phyloP scores from a whole-genome alignment of 495 filamentous ascomycete genomes.

The Penicillium cataractarum region DNA sequence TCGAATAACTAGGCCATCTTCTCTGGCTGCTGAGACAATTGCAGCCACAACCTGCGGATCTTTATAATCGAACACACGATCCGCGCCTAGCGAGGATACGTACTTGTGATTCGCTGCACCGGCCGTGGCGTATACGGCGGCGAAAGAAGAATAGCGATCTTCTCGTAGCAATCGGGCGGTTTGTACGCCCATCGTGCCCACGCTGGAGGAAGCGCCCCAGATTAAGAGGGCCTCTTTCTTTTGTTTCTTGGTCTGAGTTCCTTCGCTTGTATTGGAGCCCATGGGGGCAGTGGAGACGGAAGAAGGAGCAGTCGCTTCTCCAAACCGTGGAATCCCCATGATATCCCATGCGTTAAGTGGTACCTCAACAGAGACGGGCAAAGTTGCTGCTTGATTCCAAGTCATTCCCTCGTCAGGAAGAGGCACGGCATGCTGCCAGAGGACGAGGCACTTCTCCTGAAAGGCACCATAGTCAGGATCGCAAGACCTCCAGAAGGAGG shows the following conservation, averaged over 20 bases:
- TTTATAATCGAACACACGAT: conserved; percentile 55
- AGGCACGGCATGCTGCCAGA: conserved; percentile 38
- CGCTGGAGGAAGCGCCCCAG: conserved; percentile 53
- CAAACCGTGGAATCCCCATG: conserved; percentile 30
- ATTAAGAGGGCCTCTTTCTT: conserved; percentile 42
- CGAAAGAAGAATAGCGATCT: conserved; percentile 34
- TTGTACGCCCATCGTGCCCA: conserved; percentile 51
- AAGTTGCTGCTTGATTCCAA: conserved; percentile 48
- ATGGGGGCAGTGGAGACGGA: neutral
- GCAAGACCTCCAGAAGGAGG: conserved; percentile 39
- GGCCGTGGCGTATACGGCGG: conserved; percentile 51
- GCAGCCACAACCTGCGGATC: conserved; percentile 43
- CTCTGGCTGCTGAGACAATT: conserved; percentile 46
- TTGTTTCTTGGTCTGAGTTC: conserved; percentile 1
- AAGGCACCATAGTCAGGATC: conserved; percentile 51
- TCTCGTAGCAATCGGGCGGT: conserved; percentile 39
- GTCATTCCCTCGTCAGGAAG: conserved; percentile 42
- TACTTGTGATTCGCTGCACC: conserved; percentile 48
- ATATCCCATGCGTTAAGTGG: conserved; percentile 37
- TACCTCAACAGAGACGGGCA: conserved; percentile 47
- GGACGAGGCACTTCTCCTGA: conserved; percentile 46
- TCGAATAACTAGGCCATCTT: conserved; percentile 43
- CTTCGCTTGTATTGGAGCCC: conserved; percentile 1
- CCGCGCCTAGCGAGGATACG: conserved; percentile 50
- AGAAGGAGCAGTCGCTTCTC: conserved; percentile 20